These are phyloP conservation scores for Adiantum capillusveneris DNA, from an alignment of 75 land plant species.

Conservation along the genomic window DNA sequence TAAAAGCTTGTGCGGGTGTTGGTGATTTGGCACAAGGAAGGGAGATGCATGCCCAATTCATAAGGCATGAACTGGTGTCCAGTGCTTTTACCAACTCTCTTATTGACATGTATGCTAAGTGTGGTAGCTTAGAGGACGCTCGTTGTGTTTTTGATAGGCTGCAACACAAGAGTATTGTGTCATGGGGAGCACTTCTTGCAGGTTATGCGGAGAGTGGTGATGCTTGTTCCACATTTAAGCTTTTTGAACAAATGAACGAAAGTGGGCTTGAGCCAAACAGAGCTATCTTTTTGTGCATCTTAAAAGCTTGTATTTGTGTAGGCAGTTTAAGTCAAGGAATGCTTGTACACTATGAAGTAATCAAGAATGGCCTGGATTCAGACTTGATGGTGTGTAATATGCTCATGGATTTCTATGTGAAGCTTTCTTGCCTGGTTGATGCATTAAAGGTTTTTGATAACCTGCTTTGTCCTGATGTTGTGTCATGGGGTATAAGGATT, in stretches of 20 bases:
- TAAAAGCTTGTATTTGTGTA: constrained; percentile 1
- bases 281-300: background rate
- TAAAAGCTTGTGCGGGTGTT: constrained; percentile 5
- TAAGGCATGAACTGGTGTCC: background rate
- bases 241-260: constrained; percentile 1
- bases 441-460: constrained; percentile 2
- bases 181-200: constrained; percentile 7
- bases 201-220: background rate
- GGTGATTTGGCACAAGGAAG: background rate
- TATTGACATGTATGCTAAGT: constrained; percentile 8
- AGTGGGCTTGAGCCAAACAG: background rate
- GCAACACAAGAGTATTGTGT: background rate
- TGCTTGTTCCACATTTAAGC: background rate
- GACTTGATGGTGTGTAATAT: background rate
- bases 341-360: background rate
- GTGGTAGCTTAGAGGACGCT: constrained; percentile 5
- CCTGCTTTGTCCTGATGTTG: background rate
- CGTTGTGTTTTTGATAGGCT: background rate
- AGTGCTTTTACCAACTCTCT: constrained; percentile 1
- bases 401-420: background rate
- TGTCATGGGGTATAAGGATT: background rate
- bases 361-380: background rate
- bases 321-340: background rate
- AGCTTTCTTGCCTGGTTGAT: constrained; percentile 2
- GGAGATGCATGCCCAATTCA: background rate